Percentiles rank a stretch among this genome's conserved stretches.
Evolutionary conservation across 306 rosid genomes (phyloP).

Genomic region (Vachellia pachyceras): DNA sequence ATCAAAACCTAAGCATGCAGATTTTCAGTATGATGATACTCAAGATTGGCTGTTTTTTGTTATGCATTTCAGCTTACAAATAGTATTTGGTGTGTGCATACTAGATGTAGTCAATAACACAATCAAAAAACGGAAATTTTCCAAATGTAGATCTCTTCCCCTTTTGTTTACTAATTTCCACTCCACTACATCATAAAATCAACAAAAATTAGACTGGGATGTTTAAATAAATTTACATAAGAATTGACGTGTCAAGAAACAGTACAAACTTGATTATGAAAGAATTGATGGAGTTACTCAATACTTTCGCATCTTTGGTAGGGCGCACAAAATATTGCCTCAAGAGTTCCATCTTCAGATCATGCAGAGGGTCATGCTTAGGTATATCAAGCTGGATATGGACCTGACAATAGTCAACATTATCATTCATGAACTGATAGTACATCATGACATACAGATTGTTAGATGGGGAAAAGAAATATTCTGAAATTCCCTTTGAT

Average conservation of each 20-base stretch:
- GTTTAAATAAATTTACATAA: slow-evolving; percentile 28
- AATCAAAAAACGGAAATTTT: background rate
- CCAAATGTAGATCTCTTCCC: background rate
- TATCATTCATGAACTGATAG: slow-evolving; percentile 24
- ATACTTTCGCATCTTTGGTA: slow-evolving; percentile 39
- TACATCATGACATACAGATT: slow-evolving; percentile 19
- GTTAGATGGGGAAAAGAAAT: too few relatives aligned
- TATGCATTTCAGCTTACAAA: background rate
- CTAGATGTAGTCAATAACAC: background rate
- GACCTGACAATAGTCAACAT: slow-evolving; percentile 55
- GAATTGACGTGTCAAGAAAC: slow-evolving; percentile 32
- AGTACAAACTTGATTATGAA: slow-evolving; percentile 71
- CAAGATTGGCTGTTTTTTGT: background rate
- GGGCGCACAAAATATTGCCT: slow-evolving; percentile 51
- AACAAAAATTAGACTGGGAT: slow-evolving; percentile 2
- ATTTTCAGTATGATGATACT: background rate
- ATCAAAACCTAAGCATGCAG: background rate
- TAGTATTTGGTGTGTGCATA: background rate
- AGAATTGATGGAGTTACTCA: slow-evolving; percentile 50
- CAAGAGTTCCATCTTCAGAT: slow-evolving; percentile 66
- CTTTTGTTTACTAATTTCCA: slow-evolving; percentile 2
- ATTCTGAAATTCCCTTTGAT: too few relatives aligned
- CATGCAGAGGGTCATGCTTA: slow-evolving; percentile 56
- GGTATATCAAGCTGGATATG: slow-evolving; percentile 57
- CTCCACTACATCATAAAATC: background rate